Evolutionary conservation across 805 yeast genomes (phyloP).

Genomic region (Kodamaea fukazawae): DNA sequence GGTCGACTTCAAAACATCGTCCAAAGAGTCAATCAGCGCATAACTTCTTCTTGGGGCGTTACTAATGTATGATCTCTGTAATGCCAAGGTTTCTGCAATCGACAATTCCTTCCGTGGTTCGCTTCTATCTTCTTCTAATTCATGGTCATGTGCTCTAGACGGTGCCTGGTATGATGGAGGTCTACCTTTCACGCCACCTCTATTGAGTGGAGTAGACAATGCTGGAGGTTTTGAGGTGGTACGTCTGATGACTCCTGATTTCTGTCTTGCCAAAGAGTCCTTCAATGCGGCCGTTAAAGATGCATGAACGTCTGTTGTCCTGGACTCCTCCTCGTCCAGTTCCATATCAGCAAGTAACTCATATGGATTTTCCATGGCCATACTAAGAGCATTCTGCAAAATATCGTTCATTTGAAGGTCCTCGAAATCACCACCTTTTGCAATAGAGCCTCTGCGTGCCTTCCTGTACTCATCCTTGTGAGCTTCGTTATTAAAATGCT

Average conservation of each 20-base stretch:
- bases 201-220: constrained; percentile 1
- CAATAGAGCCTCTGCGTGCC: neutral
- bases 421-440: constrained; percentile 49
- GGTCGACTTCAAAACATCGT: constrained; percentile 21
- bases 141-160: neutral
- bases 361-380: constrained; percentile 69
- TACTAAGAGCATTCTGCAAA: constrained; percentile 70
- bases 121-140: neutral
- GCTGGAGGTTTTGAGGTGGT: constrained; percentile 5
- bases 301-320: neutral
- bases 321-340: constrained; percentile 20
- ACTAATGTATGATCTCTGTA: constrained; percentile 47
- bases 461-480: constrained; percentile 18
- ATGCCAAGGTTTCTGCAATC: constrained; percentile 59
- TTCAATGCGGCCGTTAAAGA: neutral
- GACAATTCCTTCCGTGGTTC: constrained; percentile 34
- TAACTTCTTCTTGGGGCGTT: constrained; percentile 27
- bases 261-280: no score
- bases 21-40: constrained; percentile 26
- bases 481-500: constrained; percentile 36
- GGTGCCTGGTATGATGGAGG: constrained; percentile 1
- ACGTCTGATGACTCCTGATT: neutral
- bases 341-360: constrained; percentile 40
- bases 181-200: neutral
- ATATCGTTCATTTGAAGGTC: constrained; percentile 60